Evolutionary conservation across 2,329 filamentous ascomycete genomes (phyloP).

Genomic region (Colletotrichum abscissum): DNA sequence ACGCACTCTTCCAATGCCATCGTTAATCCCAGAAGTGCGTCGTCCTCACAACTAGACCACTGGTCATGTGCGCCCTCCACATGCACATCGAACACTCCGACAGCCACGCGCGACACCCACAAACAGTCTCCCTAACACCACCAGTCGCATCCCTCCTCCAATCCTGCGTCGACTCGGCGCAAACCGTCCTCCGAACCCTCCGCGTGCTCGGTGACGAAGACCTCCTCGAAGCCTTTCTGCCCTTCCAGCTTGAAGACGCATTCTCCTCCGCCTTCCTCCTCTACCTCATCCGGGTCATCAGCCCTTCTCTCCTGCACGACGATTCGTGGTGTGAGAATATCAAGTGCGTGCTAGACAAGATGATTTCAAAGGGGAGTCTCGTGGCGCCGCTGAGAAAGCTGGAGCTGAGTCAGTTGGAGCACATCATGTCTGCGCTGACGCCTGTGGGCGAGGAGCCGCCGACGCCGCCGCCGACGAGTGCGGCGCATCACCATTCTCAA

Average conservation of each 20-base stretch:
- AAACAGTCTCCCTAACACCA: conserved; percentile 22
- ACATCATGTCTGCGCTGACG: conserved; percentile 48
- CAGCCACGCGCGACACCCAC: not conserved
- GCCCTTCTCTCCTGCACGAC: conserved; percentile 48
- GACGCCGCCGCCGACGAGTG: conserved; percentile 30
- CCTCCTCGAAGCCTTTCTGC: conserved; percentile 49
- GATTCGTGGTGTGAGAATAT: conserved; percentile 50
- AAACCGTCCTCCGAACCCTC: conserved; percentile 34
- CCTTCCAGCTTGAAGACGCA: conserved; percentile 54
- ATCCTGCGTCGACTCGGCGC: conserved; percentile 35
- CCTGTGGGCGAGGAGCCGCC: conserved; percentile 39
- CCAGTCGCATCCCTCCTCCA: conserved; percentile 33
- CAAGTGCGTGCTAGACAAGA: conserved; percentile 48
- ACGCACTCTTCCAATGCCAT: accelerated
- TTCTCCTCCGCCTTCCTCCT: conserved; percentile 54
- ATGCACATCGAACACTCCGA: conserved; percentile 39
- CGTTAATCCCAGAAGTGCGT: conserved; percentile 24
- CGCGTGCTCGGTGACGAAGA: conserved; percentile 40
- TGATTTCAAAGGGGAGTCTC: conserved; percentile 50
- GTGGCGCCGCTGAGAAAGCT: conserved; percentile 50
- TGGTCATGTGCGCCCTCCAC: conserved; percentile 41
- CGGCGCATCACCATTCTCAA: conserved; percentile 13
- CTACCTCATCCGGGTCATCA: conserved; percentile 45
- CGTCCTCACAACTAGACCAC: conserved; percentile 32
- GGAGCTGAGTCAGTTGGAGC: conserved; percentile 50